Conservation (phyloP, 352 stramenopile genomes). For the Phytophthora cajani region DNA sequence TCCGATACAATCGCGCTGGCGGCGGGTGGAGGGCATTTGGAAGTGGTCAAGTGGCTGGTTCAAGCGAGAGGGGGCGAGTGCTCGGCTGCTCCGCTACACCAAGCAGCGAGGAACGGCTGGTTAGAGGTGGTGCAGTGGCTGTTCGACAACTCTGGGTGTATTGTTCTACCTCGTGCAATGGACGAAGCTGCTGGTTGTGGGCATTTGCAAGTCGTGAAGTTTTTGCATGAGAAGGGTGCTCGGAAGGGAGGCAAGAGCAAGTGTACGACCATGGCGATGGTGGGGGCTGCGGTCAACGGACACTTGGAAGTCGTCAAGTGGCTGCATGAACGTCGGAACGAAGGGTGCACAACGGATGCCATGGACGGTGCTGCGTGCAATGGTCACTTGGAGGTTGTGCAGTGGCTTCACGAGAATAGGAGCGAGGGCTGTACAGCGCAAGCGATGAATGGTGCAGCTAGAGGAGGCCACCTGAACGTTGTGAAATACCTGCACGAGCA, state of each 20-base stretch:
- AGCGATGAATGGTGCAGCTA: conserved; percentile 35
- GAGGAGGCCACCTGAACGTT: conserved; percentile 21
- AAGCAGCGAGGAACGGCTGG: conserved; percentile 25
- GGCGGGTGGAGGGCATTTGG: conserved; percentile 22
- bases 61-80: conserved; percentile 31
- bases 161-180: conserved; percentile 31
- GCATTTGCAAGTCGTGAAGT: conserved; percentile 29
- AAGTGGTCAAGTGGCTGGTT: conserved; percentile 36
- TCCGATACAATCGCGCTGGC: conserved; percentile 23
- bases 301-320: conserved; percentile 32
- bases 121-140: conserved; percentile 29
- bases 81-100: conserved; percentile 30
- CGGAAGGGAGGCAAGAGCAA: conserved; percentile 13
- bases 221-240: conserved; percentile 27
- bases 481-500: conserved; percentile 39
- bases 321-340: conserved; percentile 27
- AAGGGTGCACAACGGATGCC: conserved; percentile 26
- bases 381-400: conserved; percentile 34
- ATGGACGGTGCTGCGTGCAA: conserved; percentile 29
- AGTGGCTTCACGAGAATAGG: conserved; percentile 35
- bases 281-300: conserved; percentile 27
- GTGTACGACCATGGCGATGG: conserved; percentile 32
- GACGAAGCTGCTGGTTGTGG: conserved; percentile 33
- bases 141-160: conserved; percentile 25
- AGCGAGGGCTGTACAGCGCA: conserved; percentile 31